These are phyloP conservation scores for Candida buenavistaensis DNA, from an alignment of 1,139 yeast species.

Conservation along the genomic window DNA sequence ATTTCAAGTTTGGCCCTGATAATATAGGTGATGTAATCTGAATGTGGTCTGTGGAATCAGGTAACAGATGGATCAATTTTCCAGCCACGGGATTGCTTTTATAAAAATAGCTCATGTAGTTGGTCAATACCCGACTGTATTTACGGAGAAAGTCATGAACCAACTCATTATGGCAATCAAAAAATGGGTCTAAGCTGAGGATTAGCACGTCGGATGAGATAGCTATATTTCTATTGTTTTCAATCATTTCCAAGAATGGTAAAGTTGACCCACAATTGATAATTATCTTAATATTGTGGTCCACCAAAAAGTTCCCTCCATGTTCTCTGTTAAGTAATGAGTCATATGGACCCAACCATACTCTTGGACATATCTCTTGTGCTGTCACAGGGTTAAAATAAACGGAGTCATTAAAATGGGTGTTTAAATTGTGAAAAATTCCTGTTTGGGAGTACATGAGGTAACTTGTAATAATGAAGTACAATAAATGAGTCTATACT, in stretches of 20 bases:
- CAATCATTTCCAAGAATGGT: slow-evolving; percentile 25
- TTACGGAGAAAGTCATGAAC: slow-evolving; percentile 26
- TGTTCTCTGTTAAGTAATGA: slow-evolving; percentile 14
- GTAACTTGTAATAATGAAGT: too few species aligned
- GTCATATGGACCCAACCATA: slow-evolving; percentile 31
- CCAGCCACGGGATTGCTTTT: slow-evolving; percentile 30
- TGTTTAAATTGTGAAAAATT: slow-evolving; percentile 10
- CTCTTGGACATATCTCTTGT: slow-evolving; percentile 31
- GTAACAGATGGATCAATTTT: slow-evolving; percentile 32
- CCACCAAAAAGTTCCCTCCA: slow-evolving; percentile 18
- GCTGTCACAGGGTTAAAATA: slow-evolving; percentile 16
- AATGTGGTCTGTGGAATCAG: slow-evolving; percentile 25
- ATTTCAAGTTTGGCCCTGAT: slow-evolving; percentile 36
- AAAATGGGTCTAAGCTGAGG: slow-evolving; percentile 40
- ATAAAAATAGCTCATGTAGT: slow-evolving; percentile 41
- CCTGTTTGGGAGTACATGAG: slow-evolving; percentile 4
- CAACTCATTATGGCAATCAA: slow-evolving; percentile 21
- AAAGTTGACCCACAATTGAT: slow-evolving; percentile 42
- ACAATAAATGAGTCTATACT: too few species aligned
- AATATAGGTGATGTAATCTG: slow-evolving; percentile 37
- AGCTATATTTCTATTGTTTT: slow-evolving; percentile 22
- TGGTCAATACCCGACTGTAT: slow-evolving; percentile 39
- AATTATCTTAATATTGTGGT: slow-evolving; percentile 36
- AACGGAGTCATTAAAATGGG: slow-evolving; percentile 11
- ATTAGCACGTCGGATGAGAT: slow-evolving; percentile 42